Evolutionary conservation across 75 land plant species (phyloP).

Genomic region (Adiantum capillusveneris): DNA sequence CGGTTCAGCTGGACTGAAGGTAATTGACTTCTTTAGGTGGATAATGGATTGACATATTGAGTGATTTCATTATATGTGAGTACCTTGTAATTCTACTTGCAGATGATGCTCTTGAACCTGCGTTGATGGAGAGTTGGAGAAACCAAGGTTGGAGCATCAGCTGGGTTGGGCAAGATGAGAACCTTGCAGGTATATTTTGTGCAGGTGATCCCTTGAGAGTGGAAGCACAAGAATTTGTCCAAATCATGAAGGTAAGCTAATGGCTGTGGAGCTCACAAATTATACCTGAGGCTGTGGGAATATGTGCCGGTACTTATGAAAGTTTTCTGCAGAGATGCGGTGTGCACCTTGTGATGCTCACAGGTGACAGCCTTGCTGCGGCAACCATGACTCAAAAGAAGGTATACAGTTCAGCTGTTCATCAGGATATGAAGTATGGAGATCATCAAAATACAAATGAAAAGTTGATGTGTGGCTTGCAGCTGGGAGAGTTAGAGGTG

Average conservation of each 20-base stretch:
- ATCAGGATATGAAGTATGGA: constrained; percentile 3
- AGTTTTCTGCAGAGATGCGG: constrained; percentile 15
- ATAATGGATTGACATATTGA: too few relatives aligned
- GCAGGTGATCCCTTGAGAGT: constrained; percentile 21
- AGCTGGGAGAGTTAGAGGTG: constrained; percentile 47
- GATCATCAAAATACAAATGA: neutral
- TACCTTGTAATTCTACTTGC: too few relatives aligned
- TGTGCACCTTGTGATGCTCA: constrained; percentile 19
- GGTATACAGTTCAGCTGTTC: constrained; percentile 24
- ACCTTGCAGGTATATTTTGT: constrained; percentile 10
- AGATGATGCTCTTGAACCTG: neutral
- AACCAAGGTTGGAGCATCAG: constrained; percentile 17
- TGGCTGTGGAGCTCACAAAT: too few relatives aligned
- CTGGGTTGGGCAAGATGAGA: constrained; percentile 22
- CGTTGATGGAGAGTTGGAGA: constrained; percentile 7
- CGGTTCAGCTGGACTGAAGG: constrained; percentile 42
- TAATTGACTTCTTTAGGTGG: neutral
- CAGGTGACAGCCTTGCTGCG: constrained; percentile 23
- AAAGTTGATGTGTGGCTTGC: neutral
- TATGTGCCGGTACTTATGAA: too few relatives aligned
- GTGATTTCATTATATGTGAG: too few relatives aligned
- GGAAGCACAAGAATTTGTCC: constrained; percentile 22
- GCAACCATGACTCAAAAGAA: constrained; percentile 23
- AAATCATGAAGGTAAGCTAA: constrained; percentile 14
- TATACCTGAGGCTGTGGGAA: too few relatives aligned